A percentile compares a stretch with the other conserved stretches of the same genome.
Evolutionary conservation across 192 early-diverging fungal species (phyloP).

Genomic region (Coemansia furcata): DNA sequence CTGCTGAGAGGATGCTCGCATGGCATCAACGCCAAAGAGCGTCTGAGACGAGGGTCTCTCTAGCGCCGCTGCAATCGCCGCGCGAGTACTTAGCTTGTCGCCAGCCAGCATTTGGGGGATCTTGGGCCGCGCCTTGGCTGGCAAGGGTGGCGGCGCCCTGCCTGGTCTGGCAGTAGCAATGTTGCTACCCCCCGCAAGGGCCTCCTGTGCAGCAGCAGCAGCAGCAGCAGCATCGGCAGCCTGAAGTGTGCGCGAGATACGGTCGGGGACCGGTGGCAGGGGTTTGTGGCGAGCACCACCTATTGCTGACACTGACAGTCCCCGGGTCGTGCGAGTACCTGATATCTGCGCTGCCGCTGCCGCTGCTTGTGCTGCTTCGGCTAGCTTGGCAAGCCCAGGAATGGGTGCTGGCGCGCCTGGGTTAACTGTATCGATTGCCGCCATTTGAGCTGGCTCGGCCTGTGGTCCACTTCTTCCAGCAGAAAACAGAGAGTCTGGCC

Average conservation of each 20-base stretch:
- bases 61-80: constrained; percentile 19
- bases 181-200: not conserved
- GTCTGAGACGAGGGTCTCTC: constrained; percentile 37
- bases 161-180: not conserved
- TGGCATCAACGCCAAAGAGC: constrained; percentile 22
- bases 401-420: not conserved
- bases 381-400: constrained; percentile 38
- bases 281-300: constrained; percentile 16
- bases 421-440: not conserved
- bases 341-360: constrained; percentile 8
- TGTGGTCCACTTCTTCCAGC: not conserved
- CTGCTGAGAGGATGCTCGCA: constrained; percentile 2
- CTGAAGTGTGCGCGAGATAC: constrained; percentile 35
- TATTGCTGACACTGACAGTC: not conserved
- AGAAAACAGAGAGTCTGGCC: constrained; percentile 4
- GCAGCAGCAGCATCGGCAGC: constrained; percentile 11
- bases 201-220: not conserved
- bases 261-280: constrained; percentile 36
- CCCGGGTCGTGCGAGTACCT: not conserved
- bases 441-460: not conserved
- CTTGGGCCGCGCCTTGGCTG: constrained; percentile 29
- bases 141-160: constrained; percentile 32
- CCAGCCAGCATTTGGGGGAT: constrained; percentile 28
- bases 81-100: constrained; percentile 23
- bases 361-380: constrained; percentile 20